These are phyloP conservation scores for Letharia columbiana DNA, from an alignment of 495 filamentous ascomycete species.

Conservation along the genomic window DNA sequence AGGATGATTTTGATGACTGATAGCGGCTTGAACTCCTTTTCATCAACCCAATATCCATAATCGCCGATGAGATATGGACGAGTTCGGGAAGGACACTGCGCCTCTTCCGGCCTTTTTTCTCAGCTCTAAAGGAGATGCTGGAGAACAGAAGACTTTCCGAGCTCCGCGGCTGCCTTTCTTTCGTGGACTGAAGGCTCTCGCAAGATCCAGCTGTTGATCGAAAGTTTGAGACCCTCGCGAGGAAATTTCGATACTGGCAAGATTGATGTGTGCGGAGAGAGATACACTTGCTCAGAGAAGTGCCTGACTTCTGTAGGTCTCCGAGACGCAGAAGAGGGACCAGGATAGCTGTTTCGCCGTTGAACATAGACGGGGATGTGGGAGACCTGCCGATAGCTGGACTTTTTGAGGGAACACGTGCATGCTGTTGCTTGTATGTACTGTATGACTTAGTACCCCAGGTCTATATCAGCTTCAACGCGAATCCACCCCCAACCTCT, in stretches of 20 bases:
- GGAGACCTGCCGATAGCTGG: not conserved
- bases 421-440: not conserved
- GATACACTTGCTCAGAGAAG: not conserved
- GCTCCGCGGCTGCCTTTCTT: not conserved
- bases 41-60: too few relatives aligned
- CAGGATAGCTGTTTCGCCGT: not conserved
- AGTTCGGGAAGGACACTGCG: not conserved
- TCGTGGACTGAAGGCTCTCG: not conserved
- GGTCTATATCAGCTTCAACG: slow-evolving; percentile 48
- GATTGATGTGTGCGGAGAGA: not conserved
- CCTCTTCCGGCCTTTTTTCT: not conserved
- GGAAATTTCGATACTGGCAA: not conserved
- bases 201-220: not conserved
- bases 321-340: not conserved
- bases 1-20: too few relatives aligned
- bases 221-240: not conserved
- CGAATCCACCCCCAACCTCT: slow-evolving; percentile 78
- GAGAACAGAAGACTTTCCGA: not conserved
- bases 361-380: not conserved
- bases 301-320: not conserved
- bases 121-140: not conserved
- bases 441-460: not conserved
- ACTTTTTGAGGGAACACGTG: not conserved
- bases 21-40: too few relatives aligned
- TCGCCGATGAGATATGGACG: not conserved